phyloP scores from a whole-genome alignment of 306 rosid species.

The Urtica urens region DNA sequence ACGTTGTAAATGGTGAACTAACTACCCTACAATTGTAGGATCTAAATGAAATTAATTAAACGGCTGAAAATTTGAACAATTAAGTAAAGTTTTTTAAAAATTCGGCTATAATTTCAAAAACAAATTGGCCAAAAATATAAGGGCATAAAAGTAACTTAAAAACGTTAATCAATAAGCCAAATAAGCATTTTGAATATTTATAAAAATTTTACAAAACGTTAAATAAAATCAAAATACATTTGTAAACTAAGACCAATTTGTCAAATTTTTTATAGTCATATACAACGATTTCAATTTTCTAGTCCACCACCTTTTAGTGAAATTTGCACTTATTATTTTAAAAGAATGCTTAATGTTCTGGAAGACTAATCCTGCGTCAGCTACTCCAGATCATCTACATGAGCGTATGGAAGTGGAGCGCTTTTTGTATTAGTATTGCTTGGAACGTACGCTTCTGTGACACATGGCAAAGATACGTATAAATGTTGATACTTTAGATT shows the following conservation, averaged over 20 bases:
- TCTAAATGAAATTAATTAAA: too few relatives aligned
- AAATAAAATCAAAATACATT: background rate
- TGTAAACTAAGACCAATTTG: background rate
- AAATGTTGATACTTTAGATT: background rate
- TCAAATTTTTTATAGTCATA: background rate
- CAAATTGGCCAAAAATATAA: too few relatives aligned
- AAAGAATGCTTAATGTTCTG: too few relatives aligned
- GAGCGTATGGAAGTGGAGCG: slow-evolving; percentile 2
- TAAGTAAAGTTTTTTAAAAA: too few relatives aligned
- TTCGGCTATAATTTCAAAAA: too few relatives aligned
- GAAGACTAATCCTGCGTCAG: too few relatives aligned
- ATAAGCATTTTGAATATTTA: background rate
- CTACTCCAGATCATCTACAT: background rate
- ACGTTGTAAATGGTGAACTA: too few relatives aligned
- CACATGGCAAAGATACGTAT: background rate
- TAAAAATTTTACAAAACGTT: background rate
- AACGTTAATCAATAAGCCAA: background rate
- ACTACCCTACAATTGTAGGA: too few relatives aligned
- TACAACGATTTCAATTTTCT: background rate
- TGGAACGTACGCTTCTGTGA: background rate
- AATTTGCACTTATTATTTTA: background rate
- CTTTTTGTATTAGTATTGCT: background rate
- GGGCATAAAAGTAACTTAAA: too few relatives aligned
- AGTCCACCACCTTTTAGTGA: background rate
- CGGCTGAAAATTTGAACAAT: too few relatives aligned